These are phyloP conservation scores for Suhomyces tanzawaensis DNA, from an alignment of 805 yeast genomes.

Conservation along the genomic window DNA sequence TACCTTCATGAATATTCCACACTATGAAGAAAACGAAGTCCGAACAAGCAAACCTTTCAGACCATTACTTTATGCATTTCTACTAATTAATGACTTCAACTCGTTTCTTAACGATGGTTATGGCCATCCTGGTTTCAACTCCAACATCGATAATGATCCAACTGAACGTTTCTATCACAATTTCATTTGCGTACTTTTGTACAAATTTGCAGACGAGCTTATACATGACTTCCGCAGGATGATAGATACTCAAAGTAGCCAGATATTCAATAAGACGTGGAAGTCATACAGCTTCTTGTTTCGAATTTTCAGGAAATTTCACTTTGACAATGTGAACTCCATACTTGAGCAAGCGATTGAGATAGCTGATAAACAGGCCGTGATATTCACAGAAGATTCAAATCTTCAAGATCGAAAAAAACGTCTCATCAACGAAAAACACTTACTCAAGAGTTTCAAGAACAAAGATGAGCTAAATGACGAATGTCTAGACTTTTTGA, in stretches of 20 bases:
- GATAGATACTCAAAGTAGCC: not conserved
- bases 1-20: not conserved
- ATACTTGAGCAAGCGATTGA: constrained; percentile 15
- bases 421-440: constrained; percentile 1
- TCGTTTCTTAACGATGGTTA: constrained; percentile 12
- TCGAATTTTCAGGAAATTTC: constrained; percentile 16
- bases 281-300: constrained; percentile 18
- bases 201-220: constrained; percentile 13
- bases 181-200: constrained; percentile 20
- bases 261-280: constrained; percentile 10
- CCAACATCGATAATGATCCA: constrained; percentile 11
- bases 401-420: not conserved
- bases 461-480: not conserved
- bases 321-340: constrained; percentile 15
- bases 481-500: not conserved
- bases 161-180: constrained; percentile 12
- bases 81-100: constrained; percentile 17
- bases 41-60: not conserved
- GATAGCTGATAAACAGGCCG: constrained; percentile 15
- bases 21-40: not conserved
- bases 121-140: constrained; percentile 24
- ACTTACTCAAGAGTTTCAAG: not conserved
- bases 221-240: constrained; percentile 11
- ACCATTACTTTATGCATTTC: constrained; percentile 16
- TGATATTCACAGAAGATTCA: constrained; percentile 4